Conservation (phyloP, 805 yeast genomes). For the Yarrowia alimentaria region DNA sequence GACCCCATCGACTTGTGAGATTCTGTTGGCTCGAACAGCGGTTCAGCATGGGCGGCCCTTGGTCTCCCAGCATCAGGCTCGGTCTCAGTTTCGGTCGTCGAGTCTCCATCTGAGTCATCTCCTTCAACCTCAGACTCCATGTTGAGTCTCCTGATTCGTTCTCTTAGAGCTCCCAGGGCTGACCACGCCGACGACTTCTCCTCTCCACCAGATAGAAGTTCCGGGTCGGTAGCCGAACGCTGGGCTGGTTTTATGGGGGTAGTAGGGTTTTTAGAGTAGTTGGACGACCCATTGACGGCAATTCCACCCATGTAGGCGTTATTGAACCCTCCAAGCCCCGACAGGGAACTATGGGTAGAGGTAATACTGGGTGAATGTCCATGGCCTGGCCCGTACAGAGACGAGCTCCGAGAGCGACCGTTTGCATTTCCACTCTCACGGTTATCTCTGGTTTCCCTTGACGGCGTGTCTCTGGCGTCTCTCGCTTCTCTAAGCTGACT, state of each 20-base stretch:
- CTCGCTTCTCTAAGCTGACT: too few species aligned
- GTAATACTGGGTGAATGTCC: conserved; percentile 1
- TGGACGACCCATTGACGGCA: too few species aligned
- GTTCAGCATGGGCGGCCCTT: too few species aligned
- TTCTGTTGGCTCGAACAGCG: too few species aligned
- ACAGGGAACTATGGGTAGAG: too few species aligned
- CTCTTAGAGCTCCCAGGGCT: conserved; percentile 13
- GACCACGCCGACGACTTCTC: conserved; percentile 15
- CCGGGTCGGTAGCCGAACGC: neutral
- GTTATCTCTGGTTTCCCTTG: too few species aligned
- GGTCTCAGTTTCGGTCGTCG: conserved; percentile 3
- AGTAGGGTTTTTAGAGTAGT: too few species aligned
- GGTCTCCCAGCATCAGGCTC: neutral
- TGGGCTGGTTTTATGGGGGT: too few species aligned
- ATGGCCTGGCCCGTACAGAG: neutral
- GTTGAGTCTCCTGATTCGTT: conserved; percentile 12
- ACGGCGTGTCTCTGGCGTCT: too few species aligned
- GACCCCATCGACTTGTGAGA: conserved; percentile 12
- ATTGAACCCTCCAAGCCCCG: too few species aligned
- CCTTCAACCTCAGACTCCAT: conserved; percentile 18
- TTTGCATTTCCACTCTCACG: too few species aligned
- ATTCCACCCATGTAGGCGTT: neutral
- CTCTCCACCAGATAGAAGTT: too few species aligned
- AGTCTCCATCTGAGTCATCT: conserved; percentile 1
- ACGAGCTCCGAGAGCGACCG: conserved; percentile 14